phyloP scores from a whole-genome alignment of 2,329 filamentous ascomycete species.

The Penicillium fuscoglaucum region DNA sequence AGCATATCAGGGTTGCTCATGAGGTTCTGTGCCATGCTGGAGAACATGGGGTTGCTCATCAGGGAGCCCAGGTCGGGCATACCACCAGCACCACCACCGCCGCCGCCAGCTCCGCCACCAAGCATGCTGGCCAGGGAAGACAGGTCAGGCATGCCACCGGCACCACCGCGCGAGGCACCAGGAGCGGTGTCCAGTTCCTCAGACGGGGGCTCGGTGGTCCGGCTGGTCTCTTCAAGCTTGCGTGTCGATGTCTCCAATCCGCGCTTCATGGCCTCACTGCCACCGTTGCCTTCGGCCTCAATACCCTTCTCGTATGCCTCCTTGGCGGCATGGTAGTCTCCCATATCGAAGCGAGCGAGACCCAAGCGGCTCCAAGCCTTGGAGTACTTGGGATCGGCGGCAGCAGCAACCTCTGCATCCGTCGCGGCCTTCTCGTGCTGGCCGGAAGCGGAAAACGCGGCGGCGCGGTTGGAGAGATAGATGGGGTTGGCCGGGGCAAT shows the following conservation, averaged over 20 bases:
- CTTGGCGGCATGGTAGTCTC: constrained; percentile 87
- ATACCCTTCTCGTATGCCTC: constrained; percentile 93
- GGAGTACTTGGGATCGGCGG: constrained; percentile 86
- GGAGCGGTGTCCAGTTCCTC: constrained; percentile 54
- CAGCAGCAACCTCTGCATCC: constrained; percentile 88
- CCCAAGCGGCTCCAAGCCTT: constrained; percentile 96
- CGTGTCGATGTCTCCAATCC: constrained; percentile 91
- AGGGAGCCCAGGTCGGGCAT: constrained; percentile 86
- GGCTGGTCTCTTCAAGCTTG: constrained; percentile 76
- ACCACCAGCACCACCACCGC: constrained; percentile 59
- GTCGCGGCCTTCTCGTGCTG: constrained; percentile 81
- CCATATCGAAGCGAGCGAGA: constrained; percentile 85
- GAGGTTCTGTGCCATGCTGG: constrained; percentile 92
- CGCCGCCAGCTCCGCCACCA: constrained; percentile 50
- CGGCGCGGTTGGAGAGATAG: constrained; percentile 96
- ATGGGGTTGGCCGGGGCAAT: constrained; percentile 85
- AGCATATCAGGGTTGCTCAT: constrained; percentile 97
- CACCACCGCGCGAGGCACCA: constrained; percentile 46
- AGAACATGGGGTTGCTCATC: constrained; percentile 98
- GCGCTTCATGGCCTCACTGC: constrained; percentile 96
- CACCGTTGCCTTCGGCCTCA: constrained; percentile 88
- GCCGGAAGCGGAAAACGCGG: constrained; percentile 80
- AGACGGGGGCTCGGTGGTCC: constrained; percentile 52
- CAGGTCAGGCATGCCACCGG: constrained; percentile 71
- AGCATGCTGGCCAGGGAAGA: constrained; percentile 70